Percentiles rank a stretch among this genome's conserved stretches.
Conservation (phyloP, 805 yeast genomes). For the Torulaspora quercuum region DNA sequence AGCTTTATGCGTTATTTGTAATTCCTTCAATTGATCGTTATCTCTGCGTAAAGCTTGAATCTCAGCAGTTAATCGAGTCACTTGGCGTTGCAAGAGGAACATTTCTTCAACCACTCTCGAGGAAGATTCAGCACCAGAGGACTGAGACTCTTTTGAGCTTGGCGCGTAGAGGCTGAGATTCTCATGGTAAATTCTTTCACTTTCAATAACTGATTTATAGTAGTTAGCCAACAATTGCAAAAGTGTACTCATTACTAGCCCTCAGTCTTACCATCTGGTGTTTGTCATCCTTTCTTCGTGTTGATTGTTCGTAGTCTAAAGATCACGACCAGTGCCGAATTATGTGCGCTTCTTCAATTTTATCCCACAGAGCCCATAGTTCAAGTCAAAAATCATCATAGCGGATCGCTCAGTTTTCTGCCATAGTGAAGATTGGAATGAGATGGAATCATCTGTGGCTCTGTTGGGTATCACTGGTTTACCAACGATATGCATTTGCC, state of each 20-base stretch:
- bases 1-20: constrained; percentile 36
- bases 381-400: too few species aligned
- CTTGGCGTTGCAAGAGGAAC: constrained; percentile 36
- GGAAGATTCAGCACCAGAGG: constrained; percentile 7
- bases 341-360: background rate
- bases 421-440: constrained; percentile 2
- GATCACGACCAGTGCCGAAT: too few species aligned
- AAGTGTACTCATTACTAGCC: constrained; percentile 21
- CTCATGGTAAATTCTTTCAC: constrained; percentile 27
- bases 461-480: constrained; percentile 2
- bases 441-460: constrained; percentile 1
- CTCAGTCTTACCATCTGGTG: background rate
- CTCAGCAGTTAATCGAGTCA: constrained; percentile 36
- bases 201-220: constrained; percentile 30
- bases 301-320: too few species aligned
- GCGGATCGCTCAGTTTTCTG: background rate
- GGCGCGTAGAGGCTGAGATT: constrained; percentile 6
- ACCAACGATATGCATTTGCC: constrained; percentile 3
- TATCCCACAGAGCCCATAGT: background rate
- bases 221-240: constrained; percentile 29
- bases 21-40: constrained; percentile 32
- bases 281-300: too few species aligned
- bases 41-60: constrained; percentile 31
- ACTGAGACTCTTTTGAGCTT: constrained; percentile 2
- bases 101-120: constrained; percentile 33